Evolutionary conservation across 192 early-diverging fungal genomes (phyloP).

Genomic region (Linnemannia exigua): DNA sequence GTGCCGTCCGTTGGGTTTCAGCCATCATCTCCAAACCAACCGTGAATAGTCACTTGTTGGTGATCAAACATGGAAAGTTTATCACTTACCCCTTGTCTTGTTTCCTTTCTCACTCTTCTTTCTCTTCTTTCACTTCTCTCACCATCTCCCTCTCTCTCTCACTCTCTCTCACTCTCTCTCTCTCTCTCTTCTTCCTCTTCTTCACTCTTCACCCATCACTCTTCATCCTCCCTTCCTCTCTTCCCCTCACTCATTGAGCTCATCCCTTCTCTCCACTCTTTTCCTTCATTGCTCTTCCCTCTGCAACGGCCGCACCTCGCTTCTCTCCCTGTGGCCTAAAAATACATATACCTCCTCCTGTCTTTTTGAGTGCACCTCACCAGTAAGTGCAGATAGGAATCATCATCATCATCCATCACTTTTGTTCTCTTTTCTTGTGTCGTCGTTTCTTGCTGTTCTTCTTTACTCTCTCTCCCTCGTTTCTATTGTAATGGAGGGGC

Average conservation of each 20-base stretch:
- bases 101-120: background rate
- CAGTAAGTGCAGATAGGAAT: slow-evolving; percentile 8
- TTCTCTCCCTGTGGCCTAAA: background rate
- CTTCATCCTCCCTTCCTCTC: background rate
- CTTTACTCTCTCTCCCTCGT: background rate
- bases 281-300: background rate
- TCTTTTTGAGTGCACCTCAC: background rate
- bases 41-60: background rate
- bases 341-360: background rate
- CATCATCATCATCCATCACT: background rate
- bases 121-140: background rate
- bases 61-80: background rate
- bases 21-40: too few relatives aligned
- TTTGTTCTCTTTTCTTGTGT: background rate
- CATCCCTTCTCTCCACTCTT: too few relatives aligned
- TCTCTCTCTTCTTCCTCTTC: background rate
- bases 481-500: background rate
- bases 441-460: background rate
- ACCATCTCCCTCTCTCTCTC: background rate
- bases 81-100: background rate
- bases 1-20: background rate
- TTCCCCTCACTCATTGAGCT: too few relatives aligned
- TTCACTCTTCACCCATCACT: background rate
- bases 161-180: background rate
- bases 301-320: background rate